Percentiles rank a stretch among this genome's conserved stretches.
These are phyloP conservation scores for Pleurotus giganteus DNA, from an alignment of 768 basidiomycete species.

Conservation along the genomic window DNA sequence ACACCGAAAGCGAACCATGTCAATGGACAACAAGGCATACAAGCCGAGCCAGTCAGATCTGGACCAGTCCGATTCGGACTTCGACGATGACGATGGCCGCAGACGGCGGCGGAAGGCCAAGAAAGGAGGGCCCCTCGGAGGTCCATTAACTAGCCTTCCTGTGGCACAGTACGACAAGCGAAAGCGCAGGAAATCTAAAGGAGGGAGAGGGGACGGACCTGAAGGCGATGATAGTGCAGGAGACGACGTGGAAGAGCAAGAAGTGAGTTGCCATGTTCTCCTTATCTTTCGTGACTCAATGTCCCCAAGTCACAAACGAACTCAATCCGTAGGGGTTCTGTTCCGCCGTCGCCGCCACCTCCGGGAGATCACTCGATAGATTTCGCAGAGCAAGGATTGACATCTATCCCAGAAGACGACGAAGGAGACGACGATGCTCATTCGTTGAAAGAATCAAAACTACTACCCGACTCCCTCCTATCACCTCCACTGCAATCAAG, in stretches of 20 bases:
- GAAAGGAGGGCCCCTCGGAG: slow-evolving; percentile 50
- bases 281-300: slow-evolving; percentile 9
- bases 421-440: slow-evolving; percentile 28
- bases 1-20: slow-evolving; percentile 61
- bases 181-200: slow-evolving; percentile 45
- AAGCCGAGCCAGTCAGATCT: slow-evolving; percentile 62
- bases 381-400: slow-evolving; percentile 51
- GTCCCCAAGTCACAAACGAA: slow-evolving; percentile 21
- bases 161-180: slow-evolving; percentile 64
- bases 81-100: slow-evolving; percentile 48
- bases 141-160: slow-evolving; percentile 65
- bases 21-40: slow-evolving; percentile 80
- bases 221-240: slow-evolving; percentile 53
- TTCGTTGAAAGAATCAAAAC: slow-evolving; percentile 18
- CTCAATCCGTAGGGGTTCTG: slow-evolving; percentile 35
- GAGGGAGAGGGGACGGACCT: slow-evolving; percentile 40
- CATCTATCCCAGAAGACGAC: slow-evolving; percentile 65
- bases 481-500: slow-evolving; percentile 19
- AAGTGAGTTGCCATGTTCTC: slow-evolving; percentile 20
- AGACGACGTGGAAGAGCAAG: slow-evolving; percentile 39
- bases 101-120: slow-evolving; percentile 54
- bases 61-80: slow-evolving; percentile 62
- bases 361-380: slow-evolving; percentile 38
- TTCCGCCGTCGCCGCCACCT: slow-evolving; percentile 32
- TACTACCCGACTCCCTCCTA: slow-evolving; percentile 23